phyloP scores from a whole-genome alignment of 306 rosid species.

The Prinsepia uniflora region DNA sequence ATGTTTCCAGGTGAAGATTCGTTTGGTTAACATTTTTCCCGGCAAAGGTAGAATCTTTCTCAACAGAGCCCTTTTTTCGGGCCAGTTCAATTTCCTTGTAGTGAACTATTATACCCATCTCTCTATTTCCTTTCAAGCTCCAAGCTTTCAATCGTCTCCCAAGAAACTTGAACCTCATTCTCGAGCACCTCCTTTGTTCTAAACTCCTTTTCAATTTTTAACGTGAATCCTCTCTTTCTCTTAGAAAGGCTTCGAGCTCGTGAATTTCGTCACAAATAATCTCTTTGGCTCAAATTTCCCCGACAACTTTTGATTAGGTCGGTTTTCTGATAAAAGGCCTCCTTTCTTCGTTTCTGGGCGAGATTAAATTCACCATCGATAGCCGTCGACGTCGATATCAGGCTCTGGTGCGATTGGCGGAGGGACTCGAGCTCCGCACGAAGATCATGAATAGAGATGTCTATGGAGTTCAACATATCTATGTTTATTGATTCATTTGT shows the following conservation, averaged over 20 bases:
- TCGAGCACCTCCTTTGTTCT: conserved; percentile 17
- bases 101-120: no score
- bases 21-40: no score
- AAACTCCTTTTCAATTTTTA: conserved; percentile 27
- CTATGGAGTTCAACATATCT: conserved; percentile 13
- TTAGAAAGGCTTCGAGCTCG: conserved; percentile 28
- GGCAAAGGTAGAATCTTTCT: no score
- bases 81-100: no score
- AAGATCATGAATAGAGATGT: conserved; percentile 17
- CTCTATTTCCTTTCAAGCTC: conserved; percentile 37
- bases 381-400: conserved; percentile 14
- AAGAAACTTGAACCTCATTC: conserved; percentile 28
- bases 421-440: conserved; percentile 33
- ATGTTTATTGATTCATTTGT: no score
- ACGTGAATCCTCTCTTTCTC: conserved; percentile 29
- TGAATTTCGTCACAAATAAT: conserved; percentile 29
- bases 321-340: conserved; percentile 17
- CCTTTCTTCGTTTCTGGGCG: conserved; percentile 25
- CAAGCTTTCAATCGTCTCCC: conserved; percentile 37
- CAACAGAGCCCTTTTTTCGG: no score
- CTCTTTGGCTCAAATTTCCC: conserved; percentile 27
- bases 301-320: conserved; percentile 19
- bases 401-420: conserved; percentile 21
- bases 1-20: no score
- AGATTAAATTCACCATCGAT: conserved; percentile 21